Conservation (phyloP, 2,329 filamentous ascomycete species). For the Cladosporium halotolerans region DNA sequence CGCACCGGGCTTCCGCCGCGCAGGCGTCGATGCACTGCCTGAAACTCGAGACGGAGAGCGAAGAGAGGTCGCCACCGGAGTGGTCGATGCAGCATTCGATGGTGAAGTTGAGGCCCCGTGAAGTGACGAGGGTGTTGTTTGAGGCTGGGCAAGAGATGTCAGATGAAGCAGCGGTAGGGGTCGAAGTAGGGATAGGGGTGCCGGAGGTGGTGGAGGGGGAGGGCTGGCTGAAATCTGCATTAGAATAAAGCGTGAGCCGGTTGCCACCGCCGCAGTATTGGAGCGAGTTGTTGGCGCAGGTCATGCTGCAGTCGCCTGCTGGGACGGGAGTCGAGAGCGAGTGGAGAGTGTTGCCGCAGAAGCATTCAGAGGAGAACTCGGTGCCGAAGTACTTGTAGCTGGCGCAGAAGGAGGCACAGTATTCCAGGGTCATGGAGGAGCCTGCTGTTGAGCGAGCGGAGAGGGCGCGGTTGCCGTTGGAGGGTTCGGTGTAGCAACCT, state of each 20-base stretch:
- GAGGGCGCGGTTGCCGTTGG: conserved; percentile 21
- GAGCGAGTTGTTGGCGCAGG: conserved; percentile 21
- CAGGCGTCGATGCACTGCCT: conserved; percentile 22
- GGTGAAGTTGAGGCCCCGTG: conserved; percentile 17
- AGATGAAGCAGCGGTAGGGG: too few relatives aligned
- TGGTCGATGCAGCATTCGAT: conserved; percentile 30
- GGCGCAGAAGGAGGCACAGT: conserved; percentile 32
- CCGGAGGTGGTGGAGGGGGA: conserved; percentile 10
- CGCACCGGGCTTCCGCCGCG: conserved; percentile 18
- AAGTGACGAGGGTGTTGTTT: conserved; percentile 15
- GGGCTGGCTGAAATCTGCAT: conserved; percentile 17
- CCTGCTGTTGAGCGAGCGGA: conserved; percentile 20
- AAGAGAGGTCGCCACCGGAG: conserved; percentile 24
- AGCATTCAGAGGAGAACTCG: conserved; percentile 35
- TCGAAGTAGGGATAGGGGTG: too few relatives aligned
- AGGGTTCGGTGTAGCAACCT: conserved; percentile 29
- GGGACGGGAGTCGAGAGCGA: conserved; percentile 14
- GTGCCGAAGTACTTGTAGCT: conserved; percentile 35
- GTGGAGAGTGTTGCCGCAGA: conserved; percentile 23
- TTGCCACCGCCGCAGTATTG: conserved; percentile 28
- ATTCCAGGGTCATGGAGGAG: conserved; percentile 35
- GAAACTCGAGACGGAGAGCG: conserved; percentile 18
- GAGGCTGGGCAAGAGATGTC: conserved; percentile 17
- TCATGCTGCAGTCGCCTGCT: conserved; percentile 24
- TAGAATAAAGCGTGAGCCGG: conserved; percentile 24